Evolutionary conservation across 805 yeast species (phyloP), one percentile per base, ranked within the genome.

Genomic region (Spathaspora gorwiae): DNA sequence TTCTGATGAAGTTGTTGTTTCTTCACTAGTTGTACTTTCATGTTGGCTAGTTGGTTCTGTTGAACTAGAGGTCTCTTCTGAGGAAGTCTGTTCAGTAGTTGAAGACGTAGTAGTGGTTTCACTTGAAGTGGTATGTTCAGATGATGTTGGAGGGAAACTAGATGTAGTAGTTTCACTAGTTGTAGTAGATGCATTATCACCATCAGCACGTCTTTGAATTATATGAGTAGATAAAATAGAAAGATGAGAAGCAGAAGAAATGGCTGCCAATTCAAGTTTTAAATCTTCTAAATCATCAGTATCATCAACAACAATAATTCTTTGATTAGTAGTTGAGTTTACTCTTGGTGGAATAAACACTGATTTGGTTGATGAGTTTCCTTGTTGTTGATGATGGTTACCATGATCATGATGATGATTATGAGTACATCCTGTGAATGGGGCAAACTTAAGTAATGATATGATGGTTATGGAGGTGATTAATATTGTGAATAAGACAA

Each of bases 51-150:
- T 37, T 5, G 34, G n/a, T 26, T 37, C 29, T 24, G 46, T 24
- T 7, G 46, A 2, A 14, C 51, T 13, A 6, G 55, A 15, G 9
- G 44, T 35, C 14, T 47, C 13, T 43, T 19, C 30, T 45, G 31
- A 5, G 45, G 4, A 13, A 50, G 31, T 6, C 9, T 46, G 14
- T 30, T 47, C 27, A 7, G 53, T 26, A 5, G 51, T 11, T 12
- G 41, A 37, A n/a, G 47, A 31, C 38, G 49, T 13, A 8, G 43
- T 24, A 19, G 49, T 19, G 9, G 32, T 29, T 26, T 44, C 19
- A 9, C 14, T 8, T 11, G 37, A 33, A 14, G 35, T 43, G 14
- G 26, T 37, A 11, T 10, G 14, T 13, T 37, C 5, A 35, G 46
- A 24, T 14, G 47, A 9, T 26, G 50, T 30, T 6, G 47, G 12